Conservation (phyloP, 345 rosid genomes). For the Erysimum cheiranthoides region DNA sequence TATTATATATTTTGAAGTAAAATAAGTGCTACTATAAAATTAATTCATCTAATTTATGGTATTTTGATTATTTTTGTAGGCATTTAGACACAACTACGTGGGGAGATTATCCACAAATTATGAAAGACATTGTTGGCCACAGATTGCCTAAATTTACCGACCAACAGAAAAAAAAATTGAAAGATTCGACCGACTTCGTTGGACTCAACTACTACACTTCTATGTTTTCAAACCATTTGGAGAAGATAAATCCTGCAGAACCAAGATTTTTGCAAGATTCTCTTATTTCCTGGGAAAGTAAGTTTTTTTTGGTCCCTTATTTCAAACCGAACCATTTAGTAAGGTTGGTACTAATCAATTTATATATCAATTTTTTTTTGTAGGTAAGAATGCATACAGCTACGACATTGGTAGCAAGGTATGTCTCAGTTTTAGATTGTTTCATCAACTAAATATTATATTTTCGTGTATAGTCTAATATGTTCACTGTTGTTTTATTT, state of each 20-base stretch:
- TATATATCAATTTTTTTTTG: not conserved
- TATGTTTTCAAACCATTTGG: slow-evolving; percentile 25
- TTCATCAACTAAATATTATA: not conserved
- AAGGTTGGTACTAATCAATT: not conserved
- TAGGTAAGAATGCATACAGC: slow-evolving; percentile 9
- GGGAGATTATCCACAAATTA: slow-evolving; percentile 50
- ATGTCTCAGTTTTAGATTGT: not conserved
- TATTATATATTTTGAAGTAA: not conserved
- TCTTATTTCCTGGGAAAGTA: slow-evolving; percentile 40
- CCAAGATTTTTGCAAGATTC: slow-evolving; percentile 44
- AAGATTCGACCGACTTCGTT: slow-evolving; percentile 48
- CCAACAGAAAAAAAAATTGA: slow-evolving; percentile 42
- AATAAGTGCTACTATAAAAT: not conserved
- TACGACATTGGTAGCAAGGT: slow-evolving; percentile 29
- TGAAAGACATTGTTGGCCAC: slow-evolving; percentile 44
- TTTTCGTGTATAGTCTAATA: not conserved
- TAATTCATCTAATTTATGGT: not conserved
- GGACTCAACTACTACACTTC: slow-evolving; percentile 54
- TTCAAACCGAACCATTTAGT: not conserved
- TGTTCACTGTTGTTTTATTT: not conserved
- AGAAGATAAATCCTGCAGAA: slow-evolving; percentile 21
- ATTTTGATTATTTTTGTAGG: slow-evolving; percentile 35
- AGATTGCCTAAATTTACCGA: slow-evolving; percentile 49
- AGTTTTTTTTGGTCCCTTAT: not conserved
- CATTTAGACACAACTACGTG: slow-evolving; percentile 40